These are phyloP conservation scores for Amyloporia xantha DNA, from an alignment of 768 basidiomycete species.

Conservation along the genomic window DNA sequence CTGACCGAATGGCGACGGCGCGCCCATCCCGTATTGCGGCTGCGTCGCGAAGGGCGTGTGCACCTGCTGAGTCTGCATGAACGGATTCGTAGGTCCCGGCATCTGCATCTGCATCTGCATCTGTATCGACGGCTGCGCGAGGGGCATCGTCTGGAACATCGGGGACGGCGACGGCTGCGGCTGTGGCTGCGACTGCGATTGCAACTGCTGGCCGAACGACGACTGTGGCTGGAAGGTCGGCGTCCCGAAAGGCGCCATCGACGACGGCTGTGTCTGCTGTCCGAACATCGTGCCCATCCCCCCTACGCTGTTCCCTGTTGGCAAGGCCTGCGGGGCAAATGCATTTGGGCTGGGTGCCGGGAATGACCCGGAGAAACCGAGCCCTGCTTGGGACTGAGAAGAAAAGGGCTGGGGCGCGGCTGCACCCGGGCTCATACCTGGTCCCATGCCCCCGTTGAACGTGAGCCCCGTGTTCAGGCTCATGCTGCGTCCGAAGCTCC, in stretches of 20 bases:
- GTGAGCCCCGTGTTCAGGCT: slow-evolving; percentile 17
- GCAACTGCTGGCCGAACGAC: too few species aligned
- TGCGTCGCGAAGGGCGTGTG: slow-evolving; percentile 12
- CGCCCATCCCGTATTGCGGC: not conserved
- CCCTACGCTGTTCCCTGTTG: too few species aligned
- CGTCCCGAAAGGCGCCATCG: not conserved
- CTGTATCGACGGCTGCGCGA: slow-evolving; percentile 23
- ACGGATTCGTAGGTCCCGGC: slow-evolving; percentile 10
- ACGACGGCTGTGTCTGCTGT: slow-evolving; percentile 5
- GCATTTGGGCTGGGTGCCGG: slow-evolving; percentile 15
- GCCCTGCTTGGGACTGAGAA: not conserved
- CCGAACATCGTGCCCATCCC: slow-evolving; percentile 9
- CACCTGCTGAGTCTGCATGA: slow-evolving; percentile 11
- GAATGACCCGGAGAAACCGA: not conserved
- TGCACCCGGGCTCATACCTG: not conserved
- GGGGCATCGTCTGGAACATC: slow-evolving; percentile 23
- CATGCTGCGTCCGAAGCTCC: slow-evolving; percentile 14
- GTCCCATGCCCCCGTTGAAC: slow-evolving; percentile 1
- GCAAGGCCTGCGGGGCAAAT: slow-evolving; percentile 11
- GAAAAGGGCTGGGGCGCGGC: not conserved
- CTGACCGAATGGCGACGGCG: slow-evolving; percentile 16
- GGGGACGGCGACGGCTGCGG: slow-evolving; percentile 22
- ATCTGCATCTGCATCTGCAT: slow-evolving; percentile 26
- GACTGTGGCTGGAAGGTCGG: slow-evolving; percentile 8
- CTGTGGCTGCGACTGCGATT: too few species aligned